Evolutionary conservation across 2,329 filamentous ascomycete genomes (phyloP).

Genomic region (Colletotrichum sp.): DNA sequence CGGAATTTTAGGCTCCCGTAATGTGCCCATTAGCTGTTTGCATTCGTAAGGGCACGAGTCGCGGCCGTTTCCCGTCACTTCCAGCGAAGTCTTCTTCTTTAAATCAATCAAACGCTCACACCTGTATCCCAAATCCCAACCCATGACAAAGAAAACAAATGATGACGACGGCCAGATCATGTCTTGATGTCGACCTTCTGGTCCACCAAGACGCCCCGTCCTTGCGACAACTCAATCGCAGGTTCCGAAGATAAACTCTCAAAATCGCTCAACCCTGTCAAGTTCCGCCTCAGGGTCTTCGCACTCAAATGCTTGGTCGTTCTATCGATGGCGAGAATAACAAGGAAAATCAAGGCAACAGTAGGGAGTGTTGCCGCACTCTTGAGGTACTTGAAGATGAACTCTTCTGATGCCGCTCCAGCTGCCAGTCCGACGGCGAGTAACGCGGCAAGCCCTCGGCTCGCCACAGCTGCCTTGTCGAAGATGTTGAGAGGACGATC

Average conservation of each 20-base stretch:
- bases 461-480: slow-evolving; percentile 3
- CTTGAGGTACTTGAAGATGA: slow-evolving; percentile 6
- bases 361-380: slow-evolving; percentile 12
- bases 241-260: background rate
- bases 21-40: background rate
- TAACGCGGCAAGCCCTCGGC: background rate
- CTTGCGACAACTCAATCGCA: background rate
- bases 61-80: background rate
- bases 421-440: slow-evolving; percentile 1
- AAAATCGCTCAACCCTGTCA: slow-evolving; percentile 1
- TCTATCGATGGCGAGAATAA: slow-evolving; percentile 5
- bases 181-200: background rate
- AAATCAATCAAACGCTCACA: background rate
- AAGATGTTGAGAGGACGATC: slow-evolving; percentile 14
- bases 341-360: background rate
- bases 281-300: slow-evolving; percentile 5
- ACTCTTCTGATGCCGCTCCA: background rate
- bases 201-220: background rate
- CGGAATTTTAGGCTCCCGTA: background rate
- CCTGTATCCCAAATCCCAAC: background rate
- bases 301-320: slow-evolving; percentile 15
- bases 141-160: background rate
- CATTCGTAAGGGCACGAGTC: background rate
- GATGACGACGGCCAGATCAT: background rate
- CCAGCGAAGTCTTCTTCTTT: background rate